Conservation (phyloP, 202 grass and related monocot species). For the Tripidium arundinaceum region DNA sequence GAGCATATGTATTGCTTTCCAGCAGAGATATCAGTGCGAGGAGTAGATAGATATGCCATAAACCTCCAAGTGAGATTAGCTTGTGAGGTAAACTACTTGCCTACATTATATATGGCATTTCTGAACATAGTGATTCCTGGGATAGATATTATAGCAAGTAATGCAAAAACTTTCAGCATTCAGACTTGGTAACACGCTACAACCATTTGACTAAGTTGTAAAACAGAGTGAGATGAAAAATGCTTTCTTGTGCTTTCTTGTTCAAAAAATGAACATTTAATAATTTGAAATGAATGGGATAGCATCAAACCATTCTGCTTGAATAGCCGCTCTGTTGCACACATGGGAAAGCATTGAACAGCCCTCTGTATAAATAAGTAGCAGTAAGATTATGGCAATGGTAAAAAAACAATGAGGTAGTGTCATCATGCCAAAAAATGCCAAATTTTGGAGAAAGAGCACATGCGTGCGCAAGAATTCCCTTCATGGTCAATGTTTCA, state of each 20-base stretch:
- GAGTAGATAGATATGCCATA: constrained; percentile 68
- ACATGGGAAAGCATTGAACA: background rate
- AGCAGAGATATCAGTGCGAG: constrained; percentile 42
- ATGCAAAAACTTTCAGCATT: background rate
- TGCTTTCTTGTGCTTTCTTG: background rate
- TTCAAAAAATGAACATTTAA: background rate
- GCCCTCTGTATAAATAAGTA: background rate
- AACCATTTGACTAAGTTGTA: background rate
- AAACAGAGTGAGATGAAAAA: background rate
- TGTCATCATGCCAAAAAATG: background rate
- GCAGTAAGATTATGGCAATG: background rate
- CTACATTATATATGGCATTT: background rate
- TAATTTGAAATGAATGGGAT: background rate
- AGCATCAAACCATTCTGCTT: background rate
- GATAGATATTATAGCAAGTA: background rate
- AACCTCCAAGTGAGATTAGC: constrained; percentile 41
- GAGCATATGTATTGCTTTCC: constrained; percentile 60
- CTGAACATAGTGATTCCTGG: background rate
- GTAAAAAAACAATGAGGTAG: background rate
- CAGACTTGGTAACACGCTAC: background rate
- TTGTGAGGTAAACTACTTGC: background rate
- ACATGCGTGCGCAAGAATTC: background rate
- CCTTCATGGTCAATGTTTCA: background rate
- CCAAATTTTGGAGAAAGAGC: background rate
- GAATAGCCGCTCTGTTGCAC: background rate